Evolutionary conservation across 1,284 basidiomycete genomes (phyloP).

Genomic region (Ustilago cynodontis): DNA sequence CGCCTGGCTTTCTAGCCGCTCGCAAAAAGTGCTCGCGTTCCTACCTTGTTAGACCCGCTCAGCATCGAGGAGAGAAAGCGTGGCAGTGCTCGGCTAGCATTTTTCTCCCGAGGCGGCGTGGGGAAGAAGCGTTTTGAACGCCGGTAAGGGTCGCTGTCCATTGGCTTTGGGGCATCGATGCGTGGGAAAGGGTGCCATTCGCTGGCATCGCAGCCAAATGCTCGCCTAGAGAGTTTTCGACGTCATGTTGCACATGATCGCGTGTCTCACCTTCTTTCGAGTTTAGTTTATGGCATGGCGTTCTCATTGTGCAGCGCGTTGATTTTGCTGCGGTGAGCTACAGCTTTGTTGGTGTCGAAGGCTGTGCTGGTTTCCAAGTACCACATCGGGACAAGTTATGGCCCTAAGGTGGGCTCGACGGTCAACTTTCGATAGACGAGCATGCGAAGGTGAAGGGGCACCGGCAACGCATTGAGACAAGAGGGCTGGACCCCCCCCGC

Average conservation of each 20-base stretch:
- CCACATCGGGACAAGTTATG: not conserved
- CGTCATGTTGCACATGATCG: conserved; percentile 4
- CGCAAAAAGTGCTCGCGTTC: not conserved
- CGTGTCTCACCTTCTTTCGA: not conserved
- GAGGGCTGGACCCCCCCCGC: too few relatives aligned
- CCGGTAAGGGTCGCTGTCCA: not conserved
- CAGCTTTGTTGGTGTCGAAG: too few relatives aligned
- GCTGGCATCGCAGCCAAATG: not conserved
- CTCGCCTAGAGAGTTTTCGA: not conserved
- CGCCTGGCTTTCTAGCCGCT: too few relatives aligned
- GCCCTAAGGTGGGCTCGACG: too few relatives aligned
- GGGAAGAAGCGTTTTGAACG: not conserved
- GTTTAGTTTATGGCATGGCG: too few relatives aligned
- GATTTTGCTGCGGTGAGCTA: not conserved
- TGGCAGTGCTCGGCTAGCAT: not conserved
- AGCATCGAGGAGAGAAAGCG: not conserved
- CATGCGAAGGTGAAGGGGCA: too few relatives aligned
- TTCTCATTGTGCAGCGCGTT: not conserved
- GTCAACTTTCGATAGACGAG: too few relatives aligned
- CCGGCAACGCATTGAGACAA: too few relatives aligned
- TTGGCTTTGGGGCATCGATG: not conserved
- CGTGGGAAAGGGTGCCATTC: conserved; percentile 4
- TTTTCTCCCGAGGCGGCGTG: not conserved
- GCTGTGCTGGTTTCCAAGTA: not conserved
- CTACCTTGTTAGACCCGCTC: not conserved